Evolutionary conservation across 2,329 filamentous ascomycete species (phyloP).

Genomic region (Hypoxylon sp.): DNA sequence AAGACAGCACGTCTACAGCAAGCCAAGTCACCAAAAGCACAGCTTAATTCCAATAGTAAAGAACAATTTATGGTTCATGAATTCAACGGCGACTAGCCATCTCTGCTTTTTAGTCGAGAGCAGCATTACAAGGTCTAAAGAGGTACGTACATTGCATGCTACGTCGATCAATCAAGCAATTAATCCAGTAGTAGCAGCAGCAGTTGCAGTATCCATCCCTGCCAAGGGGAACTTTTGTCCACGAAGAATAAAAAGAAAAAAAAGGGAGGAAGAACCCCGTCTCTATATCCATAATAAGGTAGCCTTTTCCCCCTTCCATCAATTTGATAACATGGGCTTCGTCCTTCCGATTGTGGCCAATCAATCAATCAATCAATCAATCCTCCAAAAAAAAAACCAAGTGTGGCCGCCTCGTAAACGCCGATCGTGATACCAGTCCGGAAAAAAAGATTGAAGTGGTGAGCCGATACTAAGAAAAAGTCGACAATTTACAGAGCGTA

Average conservation of each 20-base stretch:
- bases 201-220: conserved; percentile 11
- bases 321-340: too few relatives aligned
- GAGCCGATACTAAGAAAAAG: neutral
- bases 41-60: neutral
- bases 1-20: neutral
- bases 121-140: conserved; percentile 31
- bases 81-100: conserved; percentile 26
- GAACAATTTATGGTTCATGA: conserved; percentile 32
- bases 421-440: conserved; percentile 19
- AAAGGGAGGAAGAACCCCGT: too few relatives aligned
- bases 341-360: too few relatives aligned
- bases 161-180: conserved; percentile 2
- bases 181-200: conserved; percentile 18
- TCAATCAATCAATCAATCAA: too few relatives aligned
- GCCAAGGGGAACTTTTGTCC: conserved; percentile 20
- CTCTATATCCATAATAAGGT: conserved; percentile 32
- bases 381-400: conserved; percentile 15
- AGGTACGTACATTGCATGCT: conserved; percentile 1
- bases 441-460: conserved; percentile 5
- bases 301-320: conserved; percentile 7
- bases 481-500: conserved; percentile 44
- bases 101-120: conserved; percentile 15
- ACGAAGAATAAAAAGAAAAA: conserved; percentile 9
- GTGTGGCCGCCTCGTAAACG: conserved; percentile 24
- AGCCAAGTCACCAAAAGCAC: neutral